Base-by-base conservation (phyloP, 176 grass and related monocot genomes). In the Microstegium vimineum region DNA sequence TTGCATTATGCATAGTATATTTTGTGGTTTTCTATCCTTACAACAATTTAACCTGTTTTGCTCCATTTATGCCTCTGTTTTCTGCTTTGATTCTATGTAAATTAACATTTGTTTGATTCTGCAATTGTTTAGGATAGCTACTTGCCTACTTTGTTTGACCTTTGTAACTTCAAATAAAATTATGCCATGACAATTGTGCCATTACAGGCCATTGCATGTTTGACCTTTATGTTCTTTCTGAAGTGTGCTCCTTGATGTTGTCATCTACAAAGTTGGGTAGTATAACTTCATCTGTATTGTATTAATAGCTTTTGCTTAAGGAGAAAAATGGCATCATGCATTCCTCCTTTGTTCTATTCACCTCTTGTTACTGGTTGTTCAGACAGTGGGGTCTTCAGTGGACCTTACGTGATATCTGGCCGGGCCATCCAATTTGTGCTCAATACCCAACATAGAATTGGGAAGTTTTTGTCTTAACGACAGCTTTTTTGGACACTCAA, bases 31-130 rank as follows among this genome's bases (percentile, higher is more conserved):
- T 87, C 36, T 61, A 1, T 38, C 16, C 4, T 45, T 49, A 31
- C 23, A 37, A 75, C 5, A 3, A 5, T 75, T 81, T 81, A 62
- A 47, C 37, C 3, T 5, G 47, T 76, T 51, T 80, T 35, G 16
- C 18, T 17, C 80, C 26, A 57, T 76, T 60, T 84, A 12, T 61
- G 31, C 79, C 37, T 74, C 41, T 62, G 2, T 59, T 87, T 87
- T 27, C 12, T 81, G 47, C 5, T 66, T 31, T 23, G 35, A 33
- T 30, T 74, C 74, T 43, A 26, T 57, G 34, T 30, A 61, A 25
- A 30, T 22, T 45, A 1, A 27, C 49, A 81, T 35, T 45, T 14
- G 1, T 35, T 65, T 1, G 0, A 30, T 65, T 43, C 4, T 32
- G 8, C 33, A 57, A 16, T 11, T 57, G 9, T 31, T 11, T 64